Evolutionary conservation across 169 alveolate species (phyloP).

Genomic region (Theileria sp.): DNA sequence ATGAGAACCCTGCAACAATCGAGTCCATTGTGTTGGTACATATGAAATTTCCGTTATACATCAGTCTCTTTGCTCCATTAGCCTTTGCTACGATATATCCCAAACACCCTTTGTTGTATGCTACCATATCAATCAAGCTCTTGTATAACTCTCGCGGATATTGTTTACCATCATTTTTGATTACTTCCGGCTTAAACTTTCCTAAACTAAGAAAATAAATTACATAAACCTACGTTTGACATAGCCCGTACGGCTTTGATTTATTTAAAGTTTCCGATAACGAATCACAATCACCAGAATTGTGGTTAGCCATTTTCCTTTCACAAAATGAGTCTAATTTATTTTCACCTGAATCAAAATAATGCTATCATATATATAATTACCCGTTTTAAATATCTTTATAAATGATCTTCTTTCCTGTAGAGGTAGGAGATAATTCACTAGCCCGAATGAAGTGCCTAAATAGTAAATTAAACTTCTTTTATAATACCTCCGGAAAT

Average conservation of each 20-base stretch:
- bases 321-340: slow-evolving; percentile 14
- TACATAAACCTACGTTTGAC: background rate
- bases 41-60: slow-evolving; percentile 42
- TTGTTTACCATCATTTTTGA: background rate
- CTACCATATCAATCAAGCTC: slow-evolving; percentile 38
- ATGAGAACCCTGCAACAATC: slow-evolving; percentile 25
- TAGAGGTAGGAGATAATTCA: slow-evolving; percentile 17
- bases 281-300: background rate
- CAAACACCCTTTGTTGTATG: slow-evolving; percentile 45
- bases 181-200: background rate
- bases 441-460: slow-evolving; percentile 39
- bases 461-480: background rate
- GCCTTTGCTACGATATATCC: slow-evolving; percentile 45
- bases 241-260: slow-evolving; percentile 8
- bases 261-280: background rate
- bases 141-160: background rate
- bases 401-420: background rate
- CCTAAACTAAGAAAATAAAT: slow-evolving; percentile 30
- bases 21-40: slow-evolving; percentile 38
- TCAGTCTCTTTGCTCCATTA: slow-evolving; percentile 34
- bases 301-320: background rate
- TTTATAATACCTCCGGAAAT: slow-evolving; percentile 34
- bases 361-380: background rate
- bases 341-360: slow-evolving; percentile 16
- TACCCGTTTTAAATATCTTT: slow-evolving; percentile 13